A percentile compares a stretch with the other conserved stretches of the same genome.
phyloP scores from a whole-genome alignment of 257 asterid genomes.

The Cordia subcordata region DNA sequence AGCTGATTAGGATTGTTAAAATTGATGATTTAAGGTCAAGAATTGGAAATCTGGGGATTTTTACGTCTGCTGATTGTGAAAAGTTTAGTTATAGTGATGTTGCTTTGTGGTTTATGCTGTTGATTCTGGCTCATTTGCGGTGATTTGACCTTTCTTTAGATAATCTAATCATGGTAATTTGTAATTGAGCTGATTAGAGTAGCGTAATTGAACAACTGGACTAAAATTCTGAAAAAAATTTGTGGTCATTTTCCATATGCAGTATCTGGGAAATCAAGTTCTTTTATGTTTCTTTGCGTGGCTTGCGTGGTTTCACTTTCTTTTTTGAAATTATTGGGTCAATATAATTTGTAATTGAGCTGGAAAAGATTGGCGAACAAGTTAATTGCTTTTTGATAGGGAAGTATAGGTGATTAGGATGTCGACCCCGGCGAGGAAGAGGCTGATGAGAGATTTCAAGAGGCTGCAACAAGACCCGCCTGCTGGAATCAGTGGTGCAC shows the following conservation, averaged over 20 bases:
- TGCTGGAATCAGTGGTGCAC: slow-evolving; percentile 79
- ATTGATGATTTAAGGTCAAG: not conserved
- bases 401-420: slow-evolving; percentile 32
- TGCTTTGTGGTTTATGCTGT: not conserved
- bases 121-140: no score
- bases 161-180: not conserved
- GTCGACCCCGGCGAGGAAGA: slow-evolving; percentile 80
- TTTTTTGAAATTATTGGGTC: not conserved
- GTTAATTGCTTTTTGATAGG: not conserved
- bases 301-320: not conserved
- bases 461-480: slow-evolving; percentile 83
- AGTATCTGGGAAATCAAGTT: not conserved
- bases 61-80: not conserved
- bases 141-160: no score
- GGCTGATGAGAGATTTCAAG: slow-evolving; percentile 81
- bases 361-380: not conserved
- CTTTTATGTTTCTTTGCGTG: not conserved
- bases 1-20: not conserved
- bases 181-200: not conserved
- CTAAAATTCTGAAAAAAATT: no score
- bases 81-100: not conserved
- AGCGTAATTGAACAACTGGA: no score
- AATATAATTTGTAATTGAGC: not conserved
- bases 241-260: not conserved
- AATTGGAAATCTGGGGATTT: not conserved